phyloP scores from a whole-genome alignment of 2,329 filamentous ascomycete genomes.

The Domatiomyces catenatus region DNA sequence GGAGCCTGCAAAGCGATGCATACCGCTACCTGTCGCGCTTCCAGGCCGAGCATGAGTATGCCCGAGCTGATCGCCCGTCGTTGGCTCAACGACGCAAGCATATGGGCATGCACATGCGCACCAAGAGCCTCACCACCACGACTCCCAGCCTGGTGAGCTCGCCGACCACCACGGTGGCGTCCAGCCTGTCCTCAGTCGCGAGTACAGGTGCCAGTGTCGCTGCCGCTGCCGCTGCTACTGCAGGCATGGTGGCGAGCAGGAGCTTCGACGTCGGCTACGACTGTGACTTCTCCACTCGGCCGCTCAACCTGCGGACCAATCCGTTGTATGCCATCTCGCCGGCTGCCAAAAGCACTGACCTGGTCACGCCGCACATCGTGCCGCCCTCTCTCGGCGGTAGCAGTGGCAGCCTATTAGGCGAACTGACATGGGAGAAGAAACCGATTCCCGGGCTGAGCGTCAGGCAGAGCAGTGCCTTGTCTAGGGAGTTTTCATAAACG shows the following conservation, averaged over 20 bases:
- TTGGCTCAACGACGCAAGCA: constrained; percentile 22
- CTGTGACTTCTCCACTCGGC: constrained; percentile 21
- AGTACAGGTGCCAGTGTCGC: constrained; percentile 18
- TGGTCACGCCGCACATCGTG: constrained; percentile 27
- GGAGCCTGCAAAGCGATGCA: constrained; percentile 25
- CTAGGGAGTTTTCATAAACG: not conserved
- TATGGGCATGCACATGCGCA: constrained; percentile 18
- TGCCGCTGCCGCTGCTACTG: not conserved
- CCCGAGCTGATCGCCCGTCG: constrained; percentile 1
- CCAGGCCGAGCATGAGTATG: constrained; percentile 16
- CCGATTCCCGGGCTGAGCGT: not conserved
- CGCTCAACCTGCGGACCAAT: constrained; percentile 27
- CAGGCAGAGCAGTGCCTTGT: not conserved
- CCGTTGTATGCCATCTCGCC: constrained; percentile 21
- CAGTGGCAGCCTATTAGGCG: not conserved
- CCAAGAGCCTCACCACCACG: constrained; percentile 10
- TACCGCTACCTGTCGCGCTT: constrained; percentile 32
- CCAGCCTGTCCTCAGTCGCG: constrained; percentile 26
- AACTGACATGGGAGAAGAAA: not conserved
- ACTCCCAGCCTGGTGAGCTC: constrained; percentile 21
- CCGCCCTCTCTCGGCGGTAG: constrained; percentile 17
- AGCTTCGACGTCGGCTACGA: constrained; percentile 6
- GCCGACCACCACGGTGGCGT: constrained; percentile 25
- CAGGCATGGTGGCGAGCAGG: constrained; percentile 4
- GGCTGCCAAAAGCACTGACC: constrained; percentile 22